Base-by-base conservation (phyloP, 2,329 filamentous ascomycete species). In the Cordyceps cateniannulata region DNA sequence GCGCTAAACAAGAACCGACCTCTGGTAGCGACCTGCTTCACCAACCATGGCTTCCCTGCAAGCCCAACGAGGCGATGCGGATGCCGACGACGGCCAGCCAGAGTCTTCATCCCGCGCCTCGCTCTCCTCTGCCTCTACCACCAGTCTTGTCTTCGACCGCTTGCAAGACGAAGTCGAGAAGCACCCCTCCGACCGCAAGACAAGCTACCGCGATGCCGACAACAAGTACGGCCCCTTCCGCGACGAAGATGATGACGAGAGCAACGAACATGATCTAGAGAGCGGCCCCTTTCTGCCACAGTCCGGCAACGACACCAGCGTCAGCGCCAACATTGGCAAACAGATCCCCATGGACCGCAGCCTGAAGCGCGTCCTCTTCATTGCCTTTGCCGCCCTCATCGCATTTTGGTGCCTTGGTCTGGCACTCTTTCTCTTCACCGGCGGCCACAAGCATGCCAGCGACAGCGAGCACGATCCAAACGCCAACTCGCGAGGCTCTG, bases 111-210 rank as follows among this genome's bases (percentile, higher is more conserved):
- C 83, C 59, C 75, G 75, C 68, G 82, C 81, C 63, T 91, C 90
- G 3, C 73, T 84, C 50, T 90, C 88, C n/a, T 88, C 88, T 45
- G 86, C 86, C n/a, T 95, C 90, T 38, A 93, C 90, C 12, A 92
- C 88, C 4, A 93, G 90, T 67, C 80, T 95, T 16, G 85, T 95
- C 59, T 90, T 95, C 70, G 90, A 95, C 66, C 85, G 88, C 64
- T 81, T 93, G 65, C 82, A 84, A 67, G 86, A 90, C 70, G 70
- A 79, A 71, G 69, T 66, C 61, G 73, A 76, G 62, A 74, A 75
- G 67, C 66, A 69, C 20, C 58, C 62, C 24, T 49, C 32, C 53
- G 65, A 58, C 62, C 55, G 62, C 47, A 44, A 51, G 40, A 64
- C 56, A 40, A 50, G 59, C 47, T 42, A 42, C 29, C 51, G 54